Conservation (phyloP, 371 early-diverging fungal species). For the Mortierella sp. region DNA sequence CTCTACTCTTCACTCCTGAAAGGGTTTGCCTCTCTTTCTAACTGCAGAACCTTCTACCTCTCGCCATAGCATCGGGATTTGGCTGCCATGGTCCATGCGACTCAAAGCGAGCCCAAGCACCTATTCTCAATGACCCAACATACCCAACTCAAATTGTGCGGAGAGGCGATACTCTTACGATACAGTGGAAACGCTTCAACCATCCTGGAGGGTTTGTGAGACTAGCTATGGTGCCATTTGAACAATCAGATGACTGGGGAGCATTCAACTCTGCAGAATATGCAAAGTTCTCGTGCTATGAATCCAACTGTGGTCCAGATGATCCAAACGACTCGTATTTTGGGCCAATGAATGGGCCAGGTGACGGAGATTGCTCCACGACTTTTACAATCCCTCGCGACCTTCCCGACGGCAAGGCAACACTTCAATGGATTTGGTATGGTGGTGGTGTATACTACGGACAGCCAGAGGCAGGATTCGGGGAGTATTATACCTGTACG, state of each 20-base stretch:
- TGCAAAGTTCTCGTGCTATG: constrained; percentile 64
- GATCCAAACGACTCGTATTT: constrained; percentile 41
- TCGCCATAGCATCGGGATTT: constrained; percentile 48
- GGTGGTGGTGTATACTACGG: constrained; percentile 68
- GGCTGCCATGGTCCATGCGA: constrained; percentile 71
- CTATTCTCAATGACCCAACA: constrained; percentile 54
- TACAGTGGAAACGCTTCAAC: constrained; percentile 66
- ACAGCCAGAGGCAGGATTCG: constrained; percentile 60
- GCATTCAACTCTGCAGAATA: constrained; percentile 60
- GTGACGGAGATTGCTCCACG: constrained; percentile 57
- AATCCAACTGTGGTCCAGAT: constrained; percentile 61
- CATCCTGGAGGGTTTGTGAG: constrained; percentile 74
- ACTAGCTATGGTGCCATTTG: constrained; percentile 64
- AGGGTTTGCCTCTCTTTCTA: no score
- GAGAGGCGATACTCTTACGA: constrained; percentile 60
- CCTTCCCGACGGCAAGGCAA: constrained; percentile 62
- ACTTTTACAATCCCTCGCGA: constrained; percentile 59
- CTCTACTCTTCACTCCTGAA: no score
- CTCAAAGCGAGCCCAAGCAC: constrained; percentile 51
- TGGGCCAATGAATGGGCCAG: constrained; percentile 58
- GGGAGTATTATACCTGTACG: constrained; percentile 66
- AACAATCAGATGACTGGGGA: constrained; percentile 59
- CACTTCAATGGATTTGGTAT: constrained; percentile 72
- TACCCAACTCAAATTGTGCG: constrained; percentile 54
- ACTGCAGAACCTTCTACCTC: no score